Conservation (phyloP, 768 basidiomycete genomes). For the Cubamyces lactineus region DNA sequence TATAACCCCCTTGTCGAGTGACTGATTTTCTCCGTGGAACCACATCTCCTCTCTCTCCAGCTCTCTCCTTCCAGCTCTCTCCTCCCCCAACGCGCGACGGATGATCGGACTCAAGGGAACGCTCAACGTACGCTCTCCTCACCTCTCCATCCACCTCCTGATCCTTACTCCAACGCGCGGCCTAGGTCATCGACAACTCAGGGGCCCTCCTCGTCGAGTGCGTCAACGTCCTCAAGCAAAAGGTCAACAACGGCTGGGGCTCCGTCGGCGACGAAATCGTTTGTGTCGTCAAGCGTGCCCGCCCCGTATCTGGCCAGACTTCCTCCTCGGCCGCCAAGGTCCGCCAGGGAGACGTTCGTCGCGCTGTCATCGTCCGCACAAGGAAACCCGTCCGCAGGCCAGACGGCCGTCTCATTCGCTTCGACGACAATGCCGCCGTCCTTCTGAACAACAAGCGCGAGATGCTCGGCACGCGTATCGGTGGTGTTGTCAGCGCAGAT, state of each 20-base stretch:
- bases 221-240: conserved; percentile 94
- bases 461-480: conserved; percentile 94
- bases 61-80: background rate
- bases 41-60: background rate
- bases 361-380: conserved; percentile 95
- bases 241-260: conserved; percentile 94
- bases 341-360: conserved; percentile 89
- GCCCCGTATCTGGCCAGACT: conserved; percentile 71
- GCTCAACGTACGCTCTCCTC: conserved; percentile 64
- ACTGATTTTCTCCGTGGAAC: background rate
- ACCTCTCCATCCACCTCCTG: background rate
- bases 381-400: conserved; percentile 82
- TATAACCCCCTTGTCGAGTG: conserved; percentile 1
- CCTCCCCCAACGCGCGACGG: conserved; percentile 4
- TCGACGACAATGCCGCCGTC: conserved; percentile 97
- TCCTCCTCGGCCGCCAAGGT: conserved; percentile 86
- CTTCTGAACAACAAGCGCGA: conserved; percentile 94
- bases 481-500: conserved; percentile 91
- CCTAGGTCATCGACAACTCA: conserved; percentile 94
- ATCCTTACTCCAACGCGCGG: background rate
- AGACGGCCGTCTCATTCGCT: conserved; percentile 85
- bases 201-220: conserved; percentile 94
- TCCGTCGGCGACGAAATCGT: conserved; percentile 94
- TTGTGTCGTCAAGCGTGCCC: conserved; percentile 90
- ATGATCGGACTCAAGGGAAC: conserved; percentile 98